Conservation (phyloP, 108 stramenopile species). For the Nitzschia sp. region DNA sequence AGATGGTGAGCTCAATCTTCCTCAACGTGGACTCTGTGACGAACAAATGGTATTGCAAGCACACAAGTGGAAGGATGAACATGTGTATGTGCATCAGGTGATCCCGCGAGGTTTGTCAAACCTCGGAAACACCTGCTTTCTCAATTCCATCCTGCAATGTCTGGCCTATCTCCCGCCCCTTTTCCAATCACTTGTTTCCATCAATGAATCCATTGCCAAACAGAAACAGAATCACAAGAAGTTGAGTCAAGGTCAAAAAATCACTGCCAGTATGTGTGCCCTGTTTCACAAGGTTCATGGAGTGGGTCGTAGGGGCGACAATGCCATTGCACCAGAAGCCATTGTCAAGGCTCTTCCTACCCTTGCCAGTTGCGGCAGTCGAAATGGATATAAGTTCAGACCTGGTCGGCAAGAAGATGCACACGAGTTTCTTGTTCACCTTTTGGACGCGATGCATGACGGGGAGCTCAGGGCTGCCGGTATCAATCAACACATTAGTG, state of each 20-base stretch:
- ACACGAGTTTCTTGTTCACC: conserved; percentile 94
- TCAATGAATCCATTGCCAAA: conserved; percentile 39
- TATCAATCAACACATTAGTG: conserved; percentile 70
- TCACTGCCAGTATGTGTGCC: conserved; percentile 50
- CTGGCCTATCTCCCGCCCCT: conserved; percentile 85
- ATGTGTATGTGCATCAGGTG: conserved; percentile 27
- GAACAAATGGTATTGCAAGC: conserved; percentile 60
- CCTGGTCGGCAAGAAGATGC: conserved; percentile 95
- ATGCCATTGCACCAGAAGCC: conserved; percentile 60
- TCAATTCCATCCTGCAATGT: conserved; percentile 94
- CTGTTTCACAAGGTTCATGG: conserved; percentile 62
- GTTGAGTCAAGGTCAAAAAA: conserved; percentile 50
- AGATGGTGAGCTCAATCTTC: conserved; percentile 74
- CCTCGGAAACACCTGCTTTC: conserved; percentile 96
- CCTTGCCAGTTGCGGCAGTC: conserved; percentile 49
- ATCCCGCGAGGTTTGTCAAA: conserved; percentile 82
- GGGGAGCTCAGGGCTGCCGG: conserved; percentile 77
- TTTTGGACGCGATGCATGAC: conserved; percentile 89
- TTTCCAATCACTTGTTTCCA: conserved; percentile 64
- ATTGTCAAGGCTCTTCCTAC: conserved; percentile 69
- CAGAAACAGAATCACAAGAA: conserved; percentile 25
- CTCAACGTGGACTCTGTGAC: conserved; percentile 79
- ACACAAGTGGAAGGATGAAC: conserved; percentile 54
- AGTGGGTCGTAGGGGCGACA: conserved; percentile 26
- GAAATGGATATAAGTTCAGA: conserved; percentile 80